phyloP scores from a whole-genome alignment of 257 asterid species.

The Nicotiana benthamiana region DNA sequence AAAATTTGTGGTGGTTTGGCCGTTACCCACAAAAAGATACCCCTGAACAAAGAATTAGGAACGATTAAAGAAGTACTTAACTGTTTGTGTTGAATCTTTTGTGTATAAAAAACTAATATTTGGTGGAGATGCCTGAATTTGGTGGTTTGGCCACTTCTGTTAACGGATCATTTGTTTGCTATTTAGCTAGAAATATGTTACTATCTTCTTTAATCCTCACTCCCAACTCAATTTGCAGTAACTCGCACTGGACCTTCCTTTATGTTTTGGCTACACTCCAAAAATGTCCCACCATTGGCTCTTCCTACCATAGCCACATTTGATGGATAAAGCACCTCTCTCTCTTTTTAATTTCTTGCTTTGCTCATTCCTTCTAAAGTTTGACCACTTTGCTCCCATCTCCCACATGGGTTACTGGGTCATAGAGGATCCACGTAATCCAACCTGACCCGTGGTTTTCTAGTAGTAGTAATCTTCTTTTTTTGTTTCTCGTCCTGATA shows the following conservation, averaged over 20 bases:
- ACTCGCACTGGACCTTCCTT: not conserved
- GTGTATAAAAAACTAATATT: not conserved
- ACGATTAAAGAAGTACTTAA: not conserved
- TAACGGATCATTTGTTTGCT: not conserved
- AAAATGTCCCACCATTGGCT: not conserved
- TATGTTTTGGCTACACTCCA: not conserved
- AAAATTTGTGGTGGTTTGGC: not conserved
- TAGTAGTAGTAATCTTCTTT: not conserved
- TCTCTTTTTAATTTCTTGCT: not conserved
- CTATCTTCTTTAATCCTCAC: too few species aligned
- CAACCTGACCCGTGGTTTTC: too few species aligned
- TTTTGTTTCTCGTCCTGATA: too few species aligned
- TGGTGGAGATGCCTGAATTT: not conserved
- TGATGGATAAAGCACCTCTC: not conserved
- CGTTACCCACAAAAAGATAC: conserved; percentile 3
- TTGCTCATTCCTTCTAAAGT: not conserved
- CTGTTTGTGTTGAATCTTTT: not conserved
- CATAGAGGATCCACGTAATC: not conserved
- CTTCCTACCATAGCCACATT: not conserved
- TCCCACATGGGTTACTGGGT: not conserved
- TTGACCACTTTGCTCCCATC: not conserved
- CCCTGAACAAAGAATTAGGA: not conserved
- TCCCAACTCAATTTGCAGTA: not conserved
- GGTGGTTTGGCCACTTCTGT: conserved; percentile 17
- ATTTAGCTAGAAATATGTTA: conserved; percentile 1